These are phyloP conservation scores for Myxozyma geophila DNA, from an alignment of 805 yeast species.

Conservation along the genomic window DNA sequence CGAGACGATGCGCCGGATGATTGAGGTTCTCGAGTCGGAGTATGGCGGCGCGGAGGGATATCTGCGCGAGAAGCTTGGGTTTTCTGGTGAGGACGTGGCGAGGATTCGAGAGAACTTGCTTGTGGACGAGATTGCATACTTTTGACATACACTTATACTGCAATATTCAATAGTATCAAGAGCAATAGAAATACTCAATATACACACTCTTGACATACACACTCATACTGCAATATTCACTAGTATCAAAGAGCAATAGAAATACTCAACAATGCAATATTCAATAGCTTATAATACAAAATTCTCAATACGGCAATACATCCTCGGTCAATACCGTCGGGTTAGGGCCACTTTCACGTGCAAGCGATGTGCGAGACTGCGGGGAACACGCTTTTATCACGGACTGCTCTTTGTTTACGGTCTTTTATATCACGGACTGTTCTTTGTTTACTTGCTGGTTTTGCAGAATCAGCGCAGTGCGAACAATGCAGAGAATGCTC, in stretches of 20 bases:
- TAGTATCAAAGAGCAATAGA: too few species aligned
- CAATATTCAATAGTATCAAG: too few species aligned
- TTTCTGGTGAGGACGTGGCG: conserved; percentile 13
- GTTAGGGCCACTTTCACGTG: conserved; percentile 5
- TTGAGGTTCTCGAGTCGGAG: conserved; percentile 25
- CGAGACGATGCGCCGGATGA: conserved; percentile 20
- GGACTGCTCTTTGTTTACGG: neutral
- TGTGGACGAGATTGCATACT: neutral
- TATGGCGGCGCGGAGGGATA: conserved; percentile 39
- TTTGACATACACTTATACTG: neutral
- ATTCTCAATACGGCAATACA: too few species aligned
- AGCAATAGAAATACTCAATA: too few species aligned
- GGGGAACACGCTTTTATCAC: neutral
- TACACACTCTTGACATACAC: neutral
- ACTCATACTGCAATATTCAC: neutral
- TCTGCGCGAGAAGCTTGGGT: conserved; percentile 6
- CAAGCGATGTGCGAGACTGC: neutral
- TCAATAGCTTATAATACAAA: too few species aligned
- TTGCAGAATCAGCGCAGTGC: too few species aligned
- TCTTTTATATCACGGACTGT: neutral
- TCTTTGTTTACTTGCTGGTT: neutral
- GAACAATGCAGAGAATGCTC: too few species aligned
- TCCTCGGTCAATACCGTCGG: neutral
- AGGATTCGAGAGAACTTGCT: conserved; percentile 3
- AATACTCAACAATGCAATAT: too few species aligned